Conservation (phyloP, 768 basidiomycete species). For the Xerocomus potaroensis region DNA sequence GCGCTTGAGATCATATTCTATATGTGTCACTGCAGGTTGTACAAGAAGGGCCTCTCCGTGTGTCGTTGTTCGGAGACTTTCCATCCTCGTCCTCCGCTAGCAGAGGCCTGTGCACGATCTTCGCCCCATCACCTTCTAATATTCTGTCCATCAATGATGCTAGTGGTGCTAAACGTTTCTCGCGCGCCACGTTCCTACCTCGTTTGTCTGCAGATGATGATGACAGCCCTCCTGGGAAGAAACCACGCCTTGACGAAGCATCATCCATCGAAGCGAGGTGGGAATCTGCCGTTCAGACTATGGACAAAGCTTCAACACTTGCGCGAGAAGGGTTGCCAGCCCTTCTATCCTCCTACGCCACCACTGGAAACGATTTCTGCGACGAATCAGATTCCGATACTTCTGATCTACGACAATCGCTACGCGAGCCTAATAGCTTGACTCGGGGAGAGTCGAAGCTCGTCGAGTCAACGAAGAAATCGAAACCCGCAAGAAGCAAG, state of each 20-base stretch:
- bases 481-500: constrained; percentile 15
- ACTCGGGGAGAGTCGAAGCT: constrained; percentile 7
- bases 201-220: constrained; percentile 5
- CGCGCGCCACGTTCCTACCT: constrained; percentile 32
- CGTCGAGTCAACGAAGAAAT: constrained; percentile 11
- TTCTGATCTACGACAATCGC: constrained; percentile 7
- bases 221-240: constrained; percentile 41
- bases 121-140: constrained; percentile 35
- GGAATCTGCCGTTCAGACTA: constrained; percentile 43
- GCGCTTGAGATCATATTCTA: not conserved
- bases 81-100: constrained; percentile 23
- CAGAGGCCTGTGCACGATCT: constrained; percentile 25
- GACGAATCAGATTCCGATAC: constrained; percentile 24
- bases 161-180: constrained; percentile 41
- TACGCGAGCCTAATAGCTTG: not conserved
- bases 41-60: constrained; percentile 25
- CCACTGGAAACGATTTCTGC: constrained; percentile 15
- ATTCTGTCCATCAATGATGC: constrained; percentile 37
- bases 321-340: constrained; percentile 49
- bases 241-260: constrained; percentile 34
- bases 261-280: constrained; percentile 38
- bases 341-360: constrained; percentile 30
- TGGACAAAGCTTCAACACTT: constrained; percentile 40
- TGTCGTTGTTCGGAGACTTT: constrained; percentile 30
- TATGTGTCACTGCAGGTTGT: constrained; percentile 18